A percentile compares a stretch with the other conserved stretches of the same genome.
Evolutionary conservation across 176 grass and related monocot species (phyloP).

Genomic region (Phragmites australis): DNA sequence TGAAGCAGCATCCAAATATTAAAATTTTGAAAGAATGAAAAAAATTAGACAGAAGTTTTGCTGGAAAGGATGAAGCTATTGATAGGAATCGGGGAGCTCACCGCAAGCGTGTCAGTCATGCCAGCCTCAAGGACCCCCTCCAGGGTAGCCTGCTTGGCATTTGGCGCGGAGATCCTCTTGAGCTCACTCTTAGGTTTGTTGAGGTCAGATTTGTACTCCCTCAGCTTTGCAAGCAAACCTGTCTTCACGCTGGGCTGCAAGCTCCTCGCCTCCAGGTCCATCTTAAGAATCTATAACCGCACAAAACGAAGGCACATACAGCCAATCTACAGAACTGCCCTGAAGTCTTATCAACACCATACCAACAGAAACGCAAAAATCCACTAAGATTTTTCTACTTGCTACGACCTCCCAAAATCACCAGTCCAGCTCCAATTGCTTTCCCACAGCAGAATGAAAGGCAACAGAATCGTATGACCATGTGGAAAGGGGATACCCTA

Average conservation of each 20-base stretch:
- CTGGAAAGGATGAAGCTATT: not conserved
- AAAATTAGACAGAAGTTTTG: not conserved
- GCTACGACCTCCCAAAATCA: not conserved
- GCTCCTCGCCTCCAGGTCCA: conserved; percentile 94
- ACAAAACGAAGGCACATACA: not conserved
- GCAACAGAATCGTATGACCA: not conserved
- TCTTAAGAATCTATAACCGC: conserved; percentile 67
- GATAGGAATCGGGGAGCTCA: conserved; percentile 30
- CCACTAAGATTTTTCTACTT: not conserved
- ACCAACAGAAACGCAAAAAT: not conserved
- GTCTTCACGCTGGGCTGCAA: conserved; percentile 77
- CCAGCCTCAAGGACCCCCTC: conserved; percentile 88
- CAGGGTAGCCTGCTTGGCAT: conserved; percentile 62
- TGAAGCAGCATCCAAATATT: no score
- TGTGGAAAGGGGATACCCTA: not conserved
- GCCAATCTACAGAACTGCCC: not conserved
- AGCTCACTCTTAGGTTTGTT: conserved; percentile 77
- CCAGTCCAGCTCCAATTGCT: not conserved
- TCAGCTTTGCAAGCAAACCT: conserved; percentile 75
- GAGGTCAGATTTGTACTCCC: conserved; percentile 93
- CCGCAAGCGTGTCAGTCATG: conserved; percentile 71
- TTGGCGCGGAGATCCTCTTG: conserved; percentile 68
- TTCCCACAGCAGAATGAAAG: not conserved
- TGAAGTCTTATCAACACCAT: not conserved
- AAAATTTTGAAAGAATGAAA: no score